phyloP scores from a whole-genome alignment of 1,284 basidiomycete species.

The Gymnopus androsaceus region DNA sequence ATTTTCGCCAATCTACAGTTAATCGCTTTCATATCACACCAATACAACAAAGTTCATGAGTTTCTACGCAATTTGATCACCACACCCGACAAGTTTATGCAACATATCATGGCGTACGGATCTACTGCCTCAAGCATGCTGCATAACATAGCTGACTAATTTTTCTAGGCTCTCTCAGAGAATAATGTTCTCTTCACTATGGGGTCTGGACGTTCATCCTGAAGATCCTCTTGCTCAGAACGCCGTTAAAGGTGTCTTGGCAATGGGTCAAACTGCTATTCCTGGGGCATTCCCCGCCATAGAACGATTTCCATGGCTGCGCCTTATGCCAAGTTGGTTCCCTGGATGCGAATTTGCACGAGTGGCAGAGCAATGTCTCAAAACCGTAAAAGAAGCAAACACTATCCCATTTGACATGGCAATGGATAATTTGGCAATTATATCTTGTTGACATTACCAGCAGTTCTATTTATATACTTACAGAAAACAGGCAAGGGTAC shows the following conservation, averaged over 20 bases:
- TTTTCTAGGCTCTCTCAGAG: conserved; percentile 4
- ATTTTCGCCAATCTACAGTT: no score
- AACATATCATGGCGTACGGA: no score
- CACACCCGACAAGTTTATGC: no score
- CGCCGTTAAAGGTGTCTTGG: not conserved
- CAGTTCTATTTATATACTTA: not conserved
- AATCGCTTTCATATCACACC: no score
- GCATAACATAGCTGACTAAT: conserved; percentile 18
- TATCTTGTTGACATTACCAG: not conserved
- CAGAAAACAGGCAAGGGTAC: not conserved
- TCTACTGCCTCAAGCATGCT: conserved; percentile 26
- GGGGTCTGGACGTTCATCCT: conserved; percentile 27
- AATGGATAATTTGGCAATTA: not conserved
- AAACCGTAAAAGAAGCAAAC: not conserved
- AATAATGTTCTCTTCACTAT: not conserved
- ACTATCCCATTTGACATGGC: conserved; percentile 7
- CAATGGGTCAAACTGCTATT: not conserved
- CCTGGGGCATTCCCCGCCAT: not conserved
- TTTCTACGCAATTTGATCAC: no score
- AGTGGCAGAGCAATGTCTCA: not conserved
- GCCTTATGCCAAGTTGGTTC: conserved; percentile 13
- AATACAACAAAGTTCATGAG: no score
- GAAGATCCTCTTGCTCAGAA: conserved; percentile 22
- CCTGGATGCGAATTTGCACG: conserved; percentile 8
- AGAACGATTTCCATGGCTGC: conserved; percentile 8